Base-by-base conservation (phyloP, 331 rosid species). In the Rosa hybrid region DNA sequence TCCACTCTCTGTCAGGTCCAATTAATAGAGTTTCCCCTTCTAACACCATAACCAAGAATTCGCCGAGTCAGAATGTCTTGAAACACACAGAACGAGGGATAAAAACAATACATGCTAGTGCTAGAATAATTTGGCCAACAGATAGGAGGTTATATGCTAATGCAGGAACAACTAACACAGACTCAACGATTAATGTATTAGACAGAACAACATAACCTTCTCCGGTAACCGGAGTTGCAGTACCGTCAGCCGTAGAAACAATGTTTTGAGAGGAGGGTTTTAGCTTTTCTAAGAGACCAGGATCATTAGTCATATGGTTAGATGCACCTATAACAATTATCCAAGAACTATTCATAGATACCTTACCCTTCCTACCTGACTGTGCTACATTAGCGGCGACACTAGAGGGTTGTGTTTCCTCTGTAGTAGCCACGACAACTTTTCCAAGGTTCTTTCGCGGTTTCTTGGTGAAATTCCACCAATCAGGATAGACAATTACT, bases 261-360 rank as follows among this genome's bases (percentile, higher is more conserved):
- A 23, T 27, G 27, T 27, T 27, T 27, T 79, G 41, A 49, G 14
- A 8, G 72, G 5, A 16, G 64, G 6, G 3, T 27, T 38, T 5
- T 46, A 64, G 3, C 1, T 3, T 27, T 25, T 38, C 8, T 34
- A 34, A 18, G 5, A 48, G 64, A 34, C n/a, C 0, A 0, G 34
- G 18, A 20, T 77, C 49, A 7, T n/a, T 72, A 7, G 10, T 57
- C 78, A 80, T 60, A 38, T 72, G 53, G n/a, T 72, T 65, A 1
- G 72, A 57, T 16, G 78, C 54, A 49, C 54, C 2, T 49, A 4
- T 49, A 12, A 12, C 17, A 49, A 49, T 49, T 49, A 49, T 49
- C 54, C 17, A 49, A 2, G 54, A 11, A 12, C 1, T 12, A 49
- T 11, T 49, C 54, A 12, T 11, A 49, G 17, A 11, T 11, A 49